Evolutionary conservation across 768 basidiomycete genomes (phyloP).

Genomic region (Hygrophorus russula): DNA sequence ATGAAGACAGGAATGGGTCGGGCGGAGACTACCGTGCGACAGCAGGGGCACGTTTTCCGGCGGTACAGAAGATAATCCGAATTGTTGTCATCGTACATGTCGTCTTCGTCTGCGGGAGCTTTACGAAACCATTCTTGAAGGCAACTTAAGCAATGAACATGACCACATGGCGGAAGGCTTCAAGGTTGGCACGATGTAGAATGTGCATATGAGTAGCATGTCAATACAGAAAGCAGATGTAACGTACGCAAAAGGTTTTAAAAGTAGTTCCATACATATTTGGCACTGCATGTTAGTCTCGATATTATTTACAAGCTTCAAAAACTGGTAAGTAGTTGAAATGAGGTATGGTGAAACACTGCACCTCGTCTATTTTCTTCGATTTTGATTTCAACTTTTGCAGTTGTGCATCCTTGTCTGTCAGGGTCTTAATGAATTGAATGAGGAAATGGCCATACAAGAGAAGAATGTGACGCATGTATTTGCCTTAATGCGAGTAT

Average conservation of each 20-base stretch:
- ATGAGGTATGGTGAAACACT: slow-evolving; percentile 4
- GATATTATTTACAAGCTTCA: slow-evolving; percentile 40
- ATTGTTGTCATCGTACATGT: slow-evolving; percentile 27
- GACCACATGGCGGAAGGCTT: slow-evolving; percentile 68
- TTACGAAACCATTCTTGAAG: slow-evolving; percentile 72
- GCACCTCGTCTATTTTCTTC: slow-evolving; percentile 48
- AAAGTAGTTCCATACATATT: slow-evolving; percentile 63
- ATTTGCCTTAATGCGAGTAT: slow-evolving; percentile 25
- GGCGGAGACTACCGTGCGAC: slow-evolving; percentile 42
- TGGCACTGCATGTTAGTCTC: slow-evolving; percentile 60
- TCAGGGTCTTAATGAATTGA: slow-evolving; percentile 6
- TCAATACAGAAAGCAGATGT: background rate
- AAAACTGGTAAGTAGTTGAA: background rate
- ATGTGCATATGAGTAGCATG: slow-evolving; percentile 2
- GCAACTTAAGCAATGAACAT: slow-evolving; percentile 62
- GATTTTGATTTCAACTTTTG: slow-evolving; percentile 32
- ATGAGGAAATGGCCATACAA: background rate
- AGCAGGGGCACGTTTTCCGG: slow-evolving; percentile 64
- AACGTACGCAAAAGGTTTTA: slow-evolving; percentile 57
- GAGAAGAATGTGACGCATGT: background rate
- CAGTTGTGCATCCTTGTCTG: slow-evolving; percentile 35
- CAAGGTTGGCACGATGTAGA: slow-evolving; percentile 3
- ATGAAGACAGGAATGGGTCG: slow-evolving; percentile 62
- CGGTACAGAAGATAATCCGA: slow-evolving; percentile 40
- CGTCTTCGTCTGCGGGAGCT: slow-evolving; percentile 38